A percentile compares a stretch with the other conserved stretches of the same genome.
Evolutionary conservation across 805 yeast genomes (phyloP).

Genomic region (Saturnispora bothae): DNA sequence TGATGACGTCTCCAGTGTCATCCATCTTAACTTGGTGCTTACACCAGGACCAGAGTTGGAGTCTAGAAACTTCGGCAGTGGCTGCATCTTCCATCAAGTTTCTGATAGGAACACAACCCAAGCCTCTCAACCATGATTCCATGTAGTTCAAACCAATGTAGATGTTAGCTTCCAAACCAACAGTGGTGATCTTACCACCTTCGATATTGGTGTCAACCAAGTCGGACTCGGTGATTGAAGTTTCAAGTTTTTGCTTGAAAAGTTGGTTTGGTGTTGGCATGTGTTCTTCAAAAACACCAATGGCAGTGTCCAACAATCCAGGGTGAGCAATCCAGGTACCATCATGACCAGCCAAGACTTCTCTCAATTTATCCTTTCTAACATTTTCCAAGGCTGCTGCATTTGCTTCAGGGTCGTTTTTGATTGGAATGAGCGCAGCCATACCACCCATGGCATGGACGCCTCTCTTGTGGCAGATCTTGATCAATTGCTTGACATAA

Average conservation of each 20-base stretch:
- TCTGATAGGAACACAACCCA: slow-evolving; percentile 81
- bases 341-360: slow-evolving; percentile 71
- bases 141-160: slow-evolving; percentile 70
- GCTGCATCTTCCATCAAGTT: slow-evolving; percentile 86
- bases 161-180: slow-evolving; percentile 61
- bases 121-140: slow-evolving; percentile 79
- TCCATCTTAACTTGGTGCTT: slow-evolving; percentile 52
- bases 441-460: slow-evolving; percentile 87
- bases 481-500: slow-evolving; percentile 62
- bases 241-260: slow-evolving; percentile 33
- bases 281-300: slow-evolving; percentile 59
- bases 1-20: slow-evolving; percentile 47
- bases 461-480: slow-evolving; percentile 65
- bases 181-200: slow-evolving; percentile 53
- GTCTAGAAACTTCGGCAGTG: slow-evolving; percentile 77
- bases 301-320: slow-evolving; percentile 63
- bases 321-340: slow-evolving; percentile 91
- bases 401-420: slow-evolving; percentile 55
- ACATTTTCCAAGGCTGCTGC: slow-evolving; percentile 62
- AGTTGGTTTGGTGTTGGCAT: slow-evolving; percentile 82
- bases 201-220: slow-evolving; percentile 55
- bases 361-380: slow-evolving; percentile 64
- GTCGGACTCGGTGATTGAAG: slow-evolving; percentile 40
- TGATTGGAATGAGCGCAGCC: slow-evolving; percentile 84
- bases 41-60: slow-evolving; percentile 78